Evolutionary conservation across 352 stramenopile species (phyloP), one percentile per base, ranked within the genome.

Genomic region (Aphanomyces invadans): DNA sequence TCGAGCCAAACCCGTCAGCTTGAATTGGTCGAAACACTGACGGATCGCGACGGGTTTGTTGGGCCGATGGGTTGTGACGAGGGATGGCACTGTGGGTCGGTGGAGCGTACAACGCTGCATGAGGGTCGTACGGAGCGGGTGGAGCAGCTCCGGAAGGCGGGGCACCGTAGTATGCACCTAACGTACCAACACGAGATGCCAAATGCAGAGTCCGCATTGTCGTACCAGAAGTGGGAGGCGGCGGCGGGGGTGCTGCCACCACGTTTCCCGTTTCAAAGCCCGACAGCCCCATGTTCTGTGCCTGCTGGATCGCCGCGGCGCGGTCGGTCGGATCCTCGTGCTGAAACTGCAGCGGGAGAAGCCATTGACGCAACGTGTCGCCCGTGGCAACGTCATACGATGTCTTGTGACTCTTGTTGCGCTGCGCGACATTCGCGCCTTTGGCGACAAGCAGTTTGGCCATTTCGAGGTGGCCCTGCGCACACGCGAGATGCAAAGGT

Each of bases 1-100:
- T 95, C 12, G 83, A 87, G 42, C 88, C 88, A 62, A 96, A 96
- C 28, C 88, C 88, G 63, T 96, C 88, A 1, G 87, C 83, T 63
- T 95, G 81, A 36, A 95, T 94, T 23, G 85, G 83, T 32, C 86
- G 86, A 60, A 90, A 90, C 62, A 89, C 80, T 45, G 81, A 81
- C 5, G 78, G 78, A 36, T 81, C 81, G 65, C 87, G 78, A 36
- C 83, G 77, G 17, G 77, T 76, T 26, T 68, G 70, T 1, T 68
- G 71, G 4, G 55, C 31, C 26, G 49, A 21, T 19, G 17, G 49
- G 9, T 80, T 76, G 19, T 65, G 69, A 21, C 83, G 80, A 59
- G 85, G 83, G 68, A 93, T 93, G 33, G 85, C 85, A 56, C 80
- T 91, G 69, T 93, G 85, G 17, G 83, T 90, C 17, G 85, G 78